A percentile compares a stretch with the other conserved stretches of the same genome.
phyloP scores from a whole-genome alignment of 768 basidiomycete genomes.

The Favolaschia claudopus region DNA sequence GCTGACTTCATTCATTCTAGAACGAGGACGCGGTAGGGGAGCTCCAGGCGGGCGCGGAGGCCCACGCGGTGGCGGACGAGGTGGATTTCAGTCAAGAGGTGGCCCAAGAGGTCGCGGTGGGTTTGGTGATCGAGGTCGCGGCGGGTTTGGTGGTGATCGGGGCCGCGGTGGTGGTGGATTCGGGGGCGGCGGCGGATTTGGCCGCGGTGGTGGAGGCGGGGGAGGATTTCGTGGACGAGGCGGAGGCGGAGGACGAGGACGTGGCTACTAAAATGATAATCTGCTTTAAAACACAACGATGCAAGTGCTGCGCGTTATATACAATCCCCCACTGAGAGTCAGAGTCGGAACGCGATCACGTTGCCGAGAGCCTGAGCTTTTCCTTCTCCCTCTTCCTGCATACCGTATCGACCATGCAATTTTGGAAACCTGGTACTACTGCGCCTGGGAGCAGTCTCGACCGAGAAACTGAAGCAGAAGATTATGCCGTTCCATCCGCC shows the following conservation, averaged over 20 bases:
- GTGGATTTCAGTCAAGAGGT: constrained; percentile 31
- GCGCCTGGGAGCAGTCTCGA: constrained; percentile 91
- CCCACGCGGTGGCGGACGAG: constrained; percentile 34
- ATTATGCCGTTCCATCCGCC: constrained; percentile 72
- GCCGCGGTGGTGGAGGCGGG: constrained; percentile 34
- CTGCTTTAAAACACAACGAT: too few species aligned
- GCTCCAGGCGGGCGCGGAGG: constrained; percentile 46
- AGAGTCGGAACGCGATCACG: constrained; percentile 12
- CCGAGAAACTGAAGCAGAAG: constrained; percentile 80
- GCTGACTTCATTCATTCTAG: constrained; percentile 33
- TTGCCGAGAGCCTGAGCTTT: not conserved
- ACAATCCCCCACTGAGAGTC: too few species aligned
- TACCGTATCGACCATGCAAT: constrained; percentile 67
- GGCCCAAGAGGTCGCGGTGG: constrained; percentile 38
- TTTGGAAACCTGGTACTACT: constrained; percentile 90
- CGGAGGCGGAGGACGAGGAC: too few species aligned
- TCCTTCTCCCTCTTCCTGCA: not conserved
- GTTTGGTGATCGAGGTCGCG: constrained; percentile 49
- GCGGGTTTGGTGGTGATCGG: constrained; percentile 47
- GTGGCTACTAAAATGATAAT: too few species aligned
- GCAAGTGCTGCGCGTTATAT: too few species aligned
- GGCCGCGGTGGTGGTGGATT: constrained; percentile 46
- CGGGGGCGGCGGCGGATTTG: constrained; percentile 33
- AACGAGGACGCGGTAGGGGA: constrained; percentile 50
- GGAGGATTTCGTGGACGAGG: constrained; percentile 62